Evolutionary conservation across 768 basidiomycete species (phyloP), one percentile per base, ranked within the genome.

Genomic region (Postia placenta): DNA sequence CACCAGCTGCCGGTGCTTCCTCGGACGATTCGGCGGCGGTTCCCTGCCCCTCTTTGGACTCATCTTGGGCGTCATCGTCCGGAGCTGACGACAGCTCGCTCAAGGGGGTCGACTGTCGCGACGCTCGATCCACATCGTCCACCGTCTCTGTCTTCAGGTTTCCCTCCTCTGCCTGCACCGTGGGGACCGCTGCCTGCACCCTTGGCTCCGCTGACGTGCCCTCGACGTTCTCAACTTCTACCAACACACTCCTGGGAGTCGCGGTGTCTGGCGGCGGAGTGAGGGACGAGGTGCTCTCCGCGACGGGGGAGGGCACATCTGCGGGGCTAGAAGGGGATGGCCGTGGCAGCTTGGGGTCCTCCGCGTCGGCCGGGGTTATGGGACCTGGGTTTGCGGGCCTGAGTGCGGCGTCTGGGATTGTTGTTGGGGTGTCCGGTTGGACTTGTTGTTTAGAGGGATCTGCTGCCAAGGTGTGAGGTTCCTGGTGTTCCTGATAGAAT

Each of bases 21-120:
- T 47, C 14, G 11, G 42, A 33, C 37, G 19, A 23, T 23, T 11
- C 17, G 26, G 7, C 33, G 27, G 14, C 36, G 23, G 14, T 11
- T 3, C 19, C 46, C 11, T 45, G 28, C 14, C 51, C 55, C 25
- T 56, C 62, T 43, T 63, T 61, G 27, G 67, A 65, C 45, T 71
- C 67, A 45, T 67, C 65, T 23, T 48, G 62, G 54, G 79, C 79
- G 41, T 80, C 79, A 20, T 71, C 69, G 57, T 80, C 79, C 35
- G 82, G 79, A 0, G 82, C 74, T 1, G 84, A 81, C 6, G 86
- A 86, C 22, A 87, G 78, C 53, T 87, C 86, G 55, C 83, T 87
- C 60, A 90, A 78, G 2, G 87, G 87, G 0, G 86, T 87, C 19
- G 83, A 83, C 50, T 73, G 73, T 25, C 80, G 71, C 48, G 83